Conservation (phyloP, 495 filamentous ascomycete genomes). For the Lindgomyces ingoldianus region DNA sequence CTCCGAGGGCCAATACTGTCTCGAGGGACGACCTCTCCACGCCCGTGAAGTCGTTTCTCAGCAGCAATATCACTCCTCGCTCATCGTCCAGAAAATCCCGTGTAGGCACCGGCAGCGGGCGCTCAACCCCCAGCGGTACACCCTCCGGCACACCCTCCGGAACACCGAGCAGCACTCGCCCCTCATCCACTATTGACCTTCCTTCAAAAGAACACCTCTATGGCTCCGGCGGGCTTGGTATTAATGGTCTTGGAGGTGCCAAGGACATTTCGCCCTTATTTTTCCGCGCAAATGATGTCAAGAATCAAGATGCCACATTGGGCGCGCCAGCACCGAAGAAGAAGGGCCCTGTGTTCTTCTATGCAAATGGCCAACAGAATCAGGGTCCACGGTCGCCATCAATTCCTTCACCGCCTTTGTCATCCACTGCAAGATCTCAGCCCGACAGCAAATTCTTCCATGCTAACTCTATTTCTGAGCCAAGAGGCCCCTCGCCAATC, state of each 20-base stretch:
- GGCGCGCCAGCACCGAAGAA: constrained; percentile 34
- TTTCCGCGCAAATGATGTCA: constrained; percentile 46
- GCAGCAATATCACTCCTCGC: constrained; percentile 46
- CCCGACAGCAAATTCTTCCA: constrained; percentile 48
- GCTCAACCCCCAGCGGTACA: constrained; percentile 40
- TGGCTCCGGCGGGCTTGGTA: constrained; percentile 25
- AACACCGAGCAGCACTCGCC: constrained; percentile 21
- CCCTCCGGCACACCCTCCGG: constrained; percentile 34
- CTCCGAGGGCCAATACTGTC: constrained; percentile 21
- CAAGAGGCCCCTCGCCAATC: constrained; percentile 27
- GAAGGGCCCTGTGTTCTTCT: constrained; percentile 44
- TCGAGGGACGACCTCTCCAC: constrained; percentile 39
- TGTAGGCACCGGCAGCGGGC: constrained; percentile 36
- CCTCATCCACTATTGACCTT: constrained; percentile 21
- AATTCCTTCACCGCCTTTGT: constrained; percentile 38
- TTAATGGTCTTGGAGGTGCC: constrained; percentile 4
- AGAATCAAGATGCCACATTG: constrained; percentile 27
- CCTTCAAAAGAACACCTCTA: constrained; percentile 18
- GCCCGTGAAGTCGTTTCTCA: constrained; percentile 41
- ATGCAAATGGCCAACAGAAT: constrained; percentile 45
- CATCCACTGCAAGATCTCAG: constrained; percentile 23
- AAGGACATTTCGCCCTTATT: constrained; percentile 37
- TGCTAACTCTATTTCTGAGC: constrained; percentile 54
- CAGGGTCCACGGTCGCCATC: constrained; percentile 5
- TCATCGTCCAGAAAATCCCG: constrained; percentile 46